These are phyloP conservation scores for Phanerochaete sordida DNA, from an alignment of 768 basidiomycete species.

Conservation along the genomic window DNA sequence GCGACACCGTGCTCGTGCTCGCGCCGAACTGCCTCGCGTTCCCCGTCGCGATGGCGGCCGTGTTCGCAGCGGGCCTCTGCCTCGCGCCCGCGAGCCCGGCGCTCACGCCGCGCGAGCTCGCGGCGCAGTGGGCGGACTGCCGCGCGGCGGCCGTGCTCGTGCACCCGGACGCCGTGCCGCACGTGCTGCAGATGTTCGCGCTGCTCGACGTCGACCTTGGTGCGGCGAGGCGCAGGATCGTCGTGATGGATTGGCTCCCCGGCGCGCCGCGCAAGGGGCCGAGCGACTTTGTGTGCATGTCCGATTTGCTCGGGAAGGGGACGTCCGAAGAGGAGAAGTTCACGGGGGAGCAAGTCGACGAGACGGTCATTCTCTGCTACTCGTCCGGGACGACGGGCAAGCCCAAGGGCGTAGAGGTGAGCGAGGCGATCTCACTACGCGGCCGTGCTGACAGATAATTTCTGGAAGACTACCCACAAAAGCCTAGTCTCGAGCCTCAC, in stretches of 20 bases:
- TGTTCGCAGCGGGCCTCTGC: constrained; percentile 62
- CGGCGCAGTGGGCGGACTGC: constrained; percentile 68
- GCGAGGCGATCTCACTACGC: constrained; percentile 40
- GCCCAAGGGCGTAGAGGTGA: constrained; percentile 62
- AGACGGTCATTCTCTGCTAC: constrained; percentile 66
- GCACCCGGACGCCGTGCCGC: constrained; percentile 52
- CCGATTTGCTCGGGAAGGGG: constrained; percentile 50
- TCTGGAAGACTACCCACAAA: constrained; percentile 52
- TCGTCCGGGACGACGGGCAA: constrained; percentile 70
- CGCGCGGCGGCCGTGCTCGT: constrained; percentile 60
- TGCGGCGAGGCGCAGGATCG: constrained; percentile 50
- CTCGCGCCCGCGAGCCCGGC: constrained; percentile 71
- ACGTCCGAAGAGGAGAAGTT: constrained; percentile 49
- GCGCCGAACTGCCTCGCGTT: constrained; percentile 64
- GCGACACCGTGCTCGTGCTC: constrained; percentile 61
- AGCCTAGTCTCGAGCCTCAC: constrained; percentile 61
- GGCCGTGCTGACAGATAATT: constrained; percentile 42
- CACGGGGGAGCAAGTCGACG: constrained; percentile 45
- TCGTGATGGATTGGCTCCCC: constrained; percentile 41
- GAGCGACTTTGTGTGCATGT: constrained; percentile 35
- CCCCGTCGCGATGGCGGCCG: constrained; percentile 41
- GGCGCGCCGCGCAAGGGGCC: constrained; percentile 18
- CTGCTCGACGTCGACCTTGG: constrained; percentile 40
- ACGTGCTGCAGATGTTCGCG: constrained; percentile 56
- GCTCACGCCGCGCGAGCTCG: constrained; percentile 66